Base-by-base conservation (phyloP, 176 grass and related monocot species). In the Paspalum vaginatum region DNA sequence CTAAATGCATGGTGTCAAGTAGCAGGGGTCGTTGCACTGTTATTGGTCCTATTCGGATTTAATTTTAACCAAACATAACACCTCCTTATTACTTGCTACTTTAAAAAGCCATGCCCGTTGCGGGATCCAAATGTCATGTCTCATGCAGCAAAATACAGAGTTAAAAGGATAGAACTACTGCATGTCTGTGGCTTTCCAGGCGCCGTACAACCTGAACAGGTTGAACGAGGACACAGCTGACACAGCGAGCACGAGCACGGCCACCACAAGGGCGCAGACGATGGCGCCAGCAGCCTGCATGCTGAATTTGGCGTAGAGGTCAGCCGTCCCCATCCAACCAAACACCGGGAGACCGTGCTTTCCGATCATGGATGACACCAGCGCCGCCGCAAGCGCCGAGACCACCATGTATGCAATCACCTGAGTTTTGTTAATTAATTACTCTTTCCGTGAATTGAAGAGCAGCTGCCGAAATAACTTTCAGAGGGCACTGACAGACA, bases 221-320 rank as follows among this genome's bases (percentile, higher is more conserved):
- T 91, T 91, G 68, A 91, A 91, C 10, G 84, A 84, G 38, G 88
- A 91, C 43, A 84, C 60, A 9, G 59, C 49, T 8, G 88, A 87
- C 26, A 84, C 25, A 4, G 42, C 41, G 12, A 85, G 59, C 48
- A 70, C 50, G 47, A 43, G n/a, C 54, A 90, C 26, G 74, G 26
- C 71, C 39, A 59, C 84, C 16, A 84, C 37, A 32, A 74, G 14
- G 2, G 88, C 80, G 43, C 81, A 70, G 5, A 15, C 43, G 44
- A 79, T 20, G 25, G 75, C 80, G 27, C 68, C 88, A 0, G 61
- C 77, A 9, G 32, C 54, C 54, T 57, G 80, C 37, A 67, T 75
- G 68, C 84, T 84, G 62, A 84, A 91, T 54, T 49, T 79, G 44
- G 11, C 53, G 45, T 84, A 91, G 13, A 91, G 24, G 18, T 76